A percentile compares a stretch with the other conserved stretches of the same genome.
Conservation (phyloP, 805 yeast genomes). For the Sungouiella blattae region DNA sequence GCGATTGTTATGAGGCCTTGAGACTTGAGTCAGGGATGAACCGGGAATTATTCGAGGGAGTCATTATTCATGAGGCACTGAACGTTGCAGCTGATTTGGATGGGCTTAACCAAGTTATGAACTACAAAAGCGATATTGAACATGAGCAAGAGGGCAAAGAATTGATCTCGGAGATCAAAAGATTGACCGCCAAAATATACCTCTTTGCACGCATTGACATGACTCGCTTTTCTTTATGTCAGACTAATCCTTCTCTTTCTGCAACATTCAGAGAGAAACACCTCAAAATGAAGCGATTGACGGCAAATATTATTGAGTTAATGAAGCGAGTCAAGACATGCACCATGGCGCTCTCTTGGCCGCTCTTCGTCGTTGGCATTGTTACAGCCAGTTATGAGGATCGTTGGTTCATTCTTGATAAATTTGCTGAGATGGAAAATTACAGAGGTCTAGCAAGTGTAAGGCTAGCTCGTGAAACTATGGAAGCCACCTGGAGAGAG, state of each 20-base stretch:
- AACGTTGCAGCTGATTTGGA: conserved; percentile 21
- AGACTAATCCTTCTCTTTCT: conserved; percentile 2
- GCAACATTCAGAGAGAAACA: conserved; percentile 6
- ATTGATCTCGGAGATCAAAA: conserved; percentile 34
- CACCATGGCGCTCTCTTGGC: conserved; percentile 39
- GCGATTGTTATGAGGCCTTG: conserved; percentile 32
- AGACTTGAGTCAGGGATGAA: conserved; percentile 14
- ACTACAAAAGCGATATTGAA: conserved; percentile 1
- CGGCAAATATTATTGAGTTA: conserved; percentile 20
- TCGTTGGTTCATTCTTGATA: conserved; percentile 36
- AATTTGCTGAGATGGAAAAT: conserved; percentile 31
- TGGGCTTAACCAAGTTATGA: conserved; percentile 20
- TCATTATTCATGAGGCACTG: conserved; percentile 23
- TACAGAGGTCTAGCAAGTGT: conserved; percentile 37
- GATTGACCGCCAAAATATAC: conserved; percentile 31
- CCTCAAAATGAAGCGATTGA: conserved; percentile 12
- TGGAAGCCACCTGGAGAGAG: conserved; percentile 39
- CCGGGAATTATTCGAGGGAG: conserved; percentile 9
- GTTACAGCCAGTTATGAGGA: conserved; percentile 29
- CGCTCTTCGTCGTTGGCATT: conserved; percentile 37
- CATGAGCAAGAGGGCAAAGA: conserved; percentile 8
- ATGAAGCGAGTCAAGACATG: conserved; percentile 20
- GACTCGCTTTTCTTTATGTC: conserved; percentile 12
- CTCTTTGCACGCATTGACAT: conserved; percentile 33
- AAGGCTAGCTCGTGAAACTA: conserved; percentile 30